Conservation (phyloP, 1,139 yeast species). For the Kurtzmaniella quercitrusa region DNA sequence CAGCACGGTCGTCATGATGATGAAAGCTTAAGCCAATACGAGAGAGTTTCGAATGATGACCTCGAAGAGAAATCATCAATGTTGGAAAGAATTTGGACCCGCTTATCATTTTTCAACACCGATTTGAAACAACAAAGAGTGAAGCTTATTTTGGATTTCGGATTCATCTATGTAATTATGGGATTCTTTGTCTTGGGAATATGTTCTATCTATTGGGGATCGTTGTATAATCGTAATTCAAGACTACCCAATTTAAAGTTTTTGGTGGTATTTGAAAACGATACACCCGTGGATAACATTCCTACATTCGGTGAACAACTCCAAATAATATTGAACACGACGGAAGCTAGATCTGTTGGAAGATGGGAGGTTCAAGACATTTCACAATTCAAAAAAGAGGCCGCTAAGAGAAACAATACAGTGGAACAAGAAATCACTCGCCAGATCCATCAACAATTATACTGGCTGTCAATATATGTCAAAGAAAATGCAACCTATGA, state of each 20-base stretch:
- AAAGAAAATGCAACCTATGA: constrained; percentile 35
- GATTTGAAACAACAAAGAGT: constrained; percentile 19
- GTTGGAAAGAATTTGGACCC: constrained; percentile 16
- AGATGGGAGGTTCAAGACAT: constrained; percentile 18
- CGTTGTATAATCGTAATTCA: constrained; percentile 25
- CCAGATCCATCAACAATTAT: constrained; percentile 40
- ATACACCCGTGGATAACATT: constrained; percentile 21
- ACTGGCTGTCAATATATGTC: constrained; percentile 43
- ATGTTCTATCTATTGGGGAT: constrained; percentile 45
- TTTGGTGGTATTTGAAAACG: constrained; percentile 42
- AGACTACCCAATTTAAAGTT: constrained; percentile 30
- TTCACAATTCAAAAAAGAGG: constrained; percentile 13
- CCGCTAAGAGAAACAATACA: constrained; percentile 14
- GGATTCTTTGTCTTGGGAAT: constrained; percentile 27
- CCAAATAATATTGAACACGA: constrained; percentile 15
- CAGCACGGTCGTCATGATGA: constrained; percentile 2
- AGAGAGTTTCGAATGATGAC: background rate
- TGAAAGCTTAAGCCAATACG: background rate
- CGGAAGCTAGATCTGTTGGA: constrained; percentile 17
- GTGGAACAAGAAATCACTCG: constrained; percentile 27
- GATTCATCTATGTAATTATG: constrained; percentile 22
- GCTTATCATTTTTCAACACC: constrained; percentile 25
- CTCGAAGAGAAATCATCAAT: constrained; percentile 12
- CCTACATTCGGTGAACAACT: constrained; percentile 32
- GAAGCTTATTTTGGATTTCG: constrained; percentile 14